A percentile compares a stretch with the other conserved stretches of the same genome.
phyloP scores from a whole-genome alignment of 768 basidiomycete species.

The Agaricus blazei region DNA sequence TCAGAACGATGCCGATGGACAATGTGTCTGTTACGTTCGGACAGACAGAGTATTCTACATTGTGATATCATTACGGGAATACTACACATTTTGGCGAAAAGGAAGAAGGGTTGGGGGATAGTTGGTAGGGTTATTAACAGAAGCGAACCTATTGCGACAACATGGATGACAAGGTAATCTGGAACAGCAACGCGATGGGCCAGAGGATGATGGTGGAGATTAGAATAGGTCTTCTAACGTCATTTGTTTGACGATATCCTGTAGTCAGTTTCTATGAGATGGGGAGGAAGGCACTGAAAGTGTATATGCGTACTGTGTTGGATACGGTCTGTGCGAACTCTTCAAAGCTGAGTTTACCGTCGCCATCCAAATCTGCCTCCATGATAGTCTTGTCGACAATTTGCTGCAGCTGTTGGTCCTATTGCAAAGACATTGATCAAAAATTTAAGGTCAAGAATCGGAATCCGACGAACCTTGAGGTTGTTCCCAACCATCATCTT shows the following conservation, averaged over 20 bases:
- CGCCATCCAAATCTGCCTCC: constrained; percentile 98
- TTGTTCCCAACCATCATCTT: constrained; percentile 99
- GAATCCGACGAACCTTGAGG: constrained; percentile 62
- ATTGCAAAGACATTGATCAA: constrained; percentile 6
- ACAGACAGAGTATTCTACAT: constrained; percentile 1
- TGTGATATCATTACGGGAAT: constrained; percentile 6
- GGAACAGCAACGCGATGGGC: background rate
- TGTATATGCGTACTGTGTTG: constrained; percentile 66
- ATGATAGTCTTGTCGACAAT: constrained; percentile 99
- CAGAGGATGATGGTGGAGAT: constrained; percentile 3
- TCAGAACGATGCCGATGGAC: too few relatives aligned
- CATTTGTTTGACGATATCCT: constrained; percentile 99
- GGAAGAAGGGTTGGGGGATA: background rate
- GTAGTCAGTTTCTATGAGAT: constrained; percentile 2
- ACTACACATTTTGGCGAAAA: background rate
- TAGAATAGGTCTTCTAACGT: constrained; percentile 91
- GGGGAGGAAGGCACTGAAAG: background rate
- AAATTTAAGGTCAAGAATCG: constrained; percentile 1
- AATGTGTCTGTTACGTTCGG: too few relatives aligned
- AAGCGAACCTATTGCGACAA: background rate
- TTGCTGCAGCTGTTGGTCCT: constrained; percentile 98
- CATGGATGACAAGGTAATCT: background rate
- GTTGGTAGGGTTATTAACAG: background rate
- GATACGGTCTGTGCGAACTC: constrained; percentile 97
- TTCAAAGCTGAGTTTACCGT: constrained; percentile 95